Conservation (phyloP, 768 basidiomycete species). For the Lactifluus rugatus region DNA sequence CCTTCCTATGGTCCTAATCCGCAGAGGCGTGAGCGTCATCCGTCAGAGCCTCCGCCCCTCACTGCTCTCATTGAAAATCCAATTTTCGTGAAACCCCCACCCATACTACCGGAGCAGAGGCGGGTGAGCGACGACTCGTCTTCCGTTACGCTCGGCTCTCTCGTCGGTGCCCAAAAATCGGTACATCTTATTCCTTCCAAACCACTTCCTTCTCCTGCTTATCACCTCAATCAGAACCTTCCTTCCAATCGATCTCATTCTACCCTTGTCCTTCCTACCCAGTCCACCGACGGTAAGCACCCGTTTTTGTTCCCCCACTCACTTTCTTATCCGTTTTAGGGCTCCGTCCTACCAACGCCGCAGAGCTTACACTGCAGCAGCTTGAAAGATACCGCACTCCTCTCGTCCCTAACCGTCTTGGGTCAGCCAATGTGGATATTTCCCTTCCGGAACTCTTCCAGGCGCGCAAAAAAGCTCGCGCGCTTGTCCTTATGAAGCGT, state of each 20-base stretch:
- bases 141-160: conserved; percentile 23
- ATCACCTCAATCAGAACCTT: conserved; percentile 4
- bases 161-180: conserved; percentile 20
- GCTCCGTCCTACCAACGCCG: conserved; percentile 36
- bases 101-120: conserved; percentile 21
- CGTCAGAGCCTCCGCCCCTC: conserved; percentile 63
- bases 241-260: conserved; percentile 13
- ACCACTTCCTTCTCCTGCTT: not conserved
- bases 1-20: conserved; percentile 35
- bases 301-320: not conserved
- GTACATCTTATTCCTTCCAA: conserved; percentile 2
- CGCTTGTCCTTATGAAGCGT: conserved; percentile 49
- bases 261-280: not conserved
- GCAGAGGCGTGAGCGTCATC: conserved; percentile 36
- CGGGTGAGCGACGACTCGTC: not conserved
- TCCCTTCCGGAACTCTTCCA: conserved; percentile 53
- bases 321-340: conserved; percentile 19
- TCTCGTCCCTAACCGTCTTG: conserved; percentile 53
- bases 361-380: conserved; percentile 60
- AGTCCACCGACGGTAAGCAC: conserved; percentile 12
- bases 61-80: conserved; percentile 54
- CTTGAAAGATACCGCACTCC: conserved; percentile 75
- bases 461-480: conserved; percentile 33
- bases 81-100: conserved; percentile 57
- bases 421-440: conserved; percentile 19